phyloP scores from a whole-genome alignment of 2,329 filamentous ascomycete species.

The Tolypocladium ophioglossoides region DNA sequence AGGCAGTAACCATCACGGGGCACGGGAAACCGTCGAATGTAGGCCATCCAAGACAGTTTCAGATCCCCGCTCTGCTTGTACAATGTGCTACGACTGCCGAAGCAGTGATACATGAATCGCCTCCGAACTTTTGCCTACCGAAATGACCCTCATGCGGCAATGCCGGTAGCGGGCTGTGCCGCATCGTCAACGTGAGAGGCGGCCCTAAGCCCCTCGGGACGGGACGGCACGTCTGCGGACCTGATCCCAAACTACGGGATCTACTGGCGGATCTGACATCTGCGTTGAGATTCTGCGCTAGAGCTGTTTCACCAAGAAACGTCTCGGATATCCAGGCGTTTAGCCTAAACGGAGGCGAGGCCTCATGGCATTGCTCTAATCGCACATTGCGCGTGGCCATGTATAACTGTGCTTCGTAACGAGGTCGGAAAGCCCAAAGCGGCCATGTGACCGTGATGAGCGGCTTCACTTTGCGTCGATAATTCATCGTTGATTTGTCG shows the following conservation, averaged over 20 bases:
- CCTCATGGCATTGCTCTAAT: neutral
- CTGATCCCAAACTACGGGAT: neutral
- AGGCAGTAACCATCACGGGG: neutral
- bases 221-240: neutral
- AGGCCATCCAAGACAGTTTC: neutral
- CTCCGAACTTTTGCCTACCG: too few relatives aligned
- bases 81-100: neutral
- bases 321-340: too few relatives aligned
- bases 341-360: neutral
- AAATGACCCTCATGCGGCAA: too few relatives aligned
- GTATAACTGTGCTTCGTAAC: neutral
- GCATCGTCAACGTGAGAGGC: neutral
- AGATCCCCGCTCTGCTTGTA: neutral
- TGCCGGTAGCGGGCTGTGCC: neutral
- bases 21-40: neutral
- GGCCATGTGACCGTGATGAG: neutral
- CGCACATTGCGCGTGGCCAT: neutral
- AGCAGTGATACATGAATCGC: neutral
- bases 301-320: neutral
- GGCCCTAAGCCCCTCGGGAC: neutral
- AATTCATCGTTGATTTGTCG: neutral
- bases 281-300: neutral
- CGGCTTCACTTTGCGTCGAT: neutral
- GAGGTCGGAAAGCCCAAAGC: neutral
- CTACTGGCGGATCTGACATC: neutral